Evolutionary conservation across 2,329 filamentous ascomycete genomes (phyloP).

Genomic region (Aspergillus arachidicola): DNA sequence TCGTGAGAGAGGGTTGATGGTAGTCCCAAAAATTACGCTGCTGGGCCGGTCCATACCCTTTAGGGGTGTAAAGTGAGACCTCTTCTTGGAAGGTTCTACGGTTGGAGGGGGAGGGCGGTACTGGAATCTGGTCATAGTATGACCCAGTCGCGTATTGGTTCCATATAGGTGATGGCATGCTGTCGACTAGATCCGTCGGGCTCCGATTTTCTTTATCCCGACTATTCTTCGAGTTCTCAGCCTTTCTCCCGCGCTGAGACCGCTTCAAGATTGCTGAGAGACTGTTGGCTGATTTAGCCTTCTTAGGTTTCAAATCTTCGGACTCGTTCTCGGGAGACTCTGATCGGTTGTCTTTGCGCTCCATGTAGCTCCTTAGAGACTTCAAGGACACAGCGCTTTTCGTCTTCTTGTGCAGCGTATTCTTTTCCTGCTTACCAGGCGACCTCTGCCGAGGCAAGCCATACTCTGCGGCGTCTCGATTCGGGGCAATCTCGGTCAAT

Average conservation of each 20-base stretch:
- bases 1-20: conserved; percentile 49
- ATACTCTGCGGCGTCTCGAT: conserved; percentile 35
- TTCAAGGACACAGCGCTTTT: conserved; percentile 58
- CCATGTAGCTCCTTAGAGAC: conserved; percentile 50
- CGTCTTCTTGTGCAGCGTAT: conserved; percentile 54
- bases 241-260: conserved; percentile 68
- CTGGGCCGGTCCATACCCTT: conserved; percentile 62
- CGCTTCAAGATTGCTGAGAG: conserved; percentile 75
- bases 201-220: conserved; percentile 83
- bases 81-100: conserved; percentile 55
- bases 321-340: conserved; percentile 35
- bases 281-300: conserved; percentile 81
- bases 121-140: conserved; percentile 35
- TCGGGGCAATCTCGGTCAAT: conserved; percentile 42
- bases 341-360: conserved; percentile 45
- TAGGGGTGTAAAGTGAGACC: conserved; percentile 61
- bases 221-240: conserved; percentile 54
- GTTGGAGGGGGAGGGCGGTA: conserved; percentile 49
- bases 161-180: conserved; percentile 72
- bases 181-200: conserved; percentile 54
- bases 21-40: conserved; percentile 63
- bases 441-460: conserved; percentile 37
- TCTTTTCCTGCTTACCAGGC: conserved; percentile 40
- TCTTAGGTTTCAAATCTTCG: conserved; percentile 58
- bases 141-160: conserved; percentile 66